These are phyloP conservation scores for Senna siamea DNA, from an alignment of 306 rosid genomes.

Conservation along the genomic window DNA sequence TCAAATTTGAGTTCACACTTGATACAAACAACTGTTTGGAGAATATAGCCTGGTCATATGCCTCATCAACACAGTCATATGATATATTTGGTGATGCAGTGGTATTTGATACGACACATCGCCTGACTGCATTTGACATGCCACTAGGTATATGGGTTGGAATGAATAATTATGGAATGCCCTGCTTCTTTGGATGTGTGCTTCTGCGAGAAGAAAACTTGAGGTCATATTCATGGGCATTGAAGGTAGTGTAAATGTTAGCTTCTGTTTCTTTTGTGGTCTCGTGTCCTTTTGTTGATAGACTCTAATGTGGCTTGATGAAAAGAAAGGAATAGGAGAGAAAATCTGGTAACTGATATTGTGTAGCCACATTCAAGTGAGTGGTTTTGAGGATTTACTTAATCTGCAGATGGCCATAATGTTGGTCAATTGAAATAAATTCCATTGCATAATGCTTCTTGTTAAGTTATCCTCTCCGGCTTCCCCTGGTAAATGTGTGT, in stretches of 20 bases:
- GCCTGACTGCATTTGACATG: slow-evolving; percentile 90
- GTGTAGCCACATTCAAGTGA: slow-evolving; percentile 12
- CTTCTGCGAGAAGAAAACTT: slow-evolving; percentile 82
- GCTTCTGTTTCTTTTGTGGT: slow-evolving; percentile 19
- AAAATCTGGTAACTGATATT: slow-evolving; percentile 29
- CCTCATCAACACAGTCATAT: slow-evolving; percentile 81
- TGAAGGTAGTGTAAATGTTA: slow-evolving; percentile 63
- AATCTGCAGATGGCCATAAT: slow-evolving; percentile 13
- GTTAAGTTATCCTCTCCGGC: no score
- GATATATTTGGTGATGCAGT: slow-evolving; percentile 90
- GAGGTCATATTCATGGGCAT: slow-evolving; percentile 87
- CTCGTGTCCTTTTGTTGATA: slow-evolving; percentile 28
- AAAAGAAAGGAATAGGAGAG: slow-evolving; percentile 26
- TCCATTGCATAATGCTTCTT: slow-evolving; percentile 27
- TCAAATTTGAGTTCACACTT: slow-evolving; percentile 83
- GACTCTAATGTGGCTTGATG: slow-evolving; percentile 10
- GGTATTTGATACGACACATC: slow-evolving; percentile 94
- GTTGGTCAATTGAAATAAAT: slow-evolving; percentile 4
- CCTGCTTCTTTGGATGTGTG: slow-evolving; percentile 93
- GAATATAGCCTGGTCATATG: slow-evolving; percentile 95
- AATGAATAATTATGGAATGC: slow-evolving; percentile 95
- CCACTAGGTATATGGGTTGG: slow-evolving; percentile 97
- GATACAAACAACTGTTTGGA: slow-evolving; percentile 77
- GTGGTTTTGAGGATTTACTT: slow-evolving; percentile 24
- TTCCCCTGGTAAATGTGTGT: background rate